A percentile compares a stretch with the other conserved stretches of the same genome.
phyloP scores from a whole-genome alignment of 305 asterid genomes.

The Caryopteris hybrid region DNA sequence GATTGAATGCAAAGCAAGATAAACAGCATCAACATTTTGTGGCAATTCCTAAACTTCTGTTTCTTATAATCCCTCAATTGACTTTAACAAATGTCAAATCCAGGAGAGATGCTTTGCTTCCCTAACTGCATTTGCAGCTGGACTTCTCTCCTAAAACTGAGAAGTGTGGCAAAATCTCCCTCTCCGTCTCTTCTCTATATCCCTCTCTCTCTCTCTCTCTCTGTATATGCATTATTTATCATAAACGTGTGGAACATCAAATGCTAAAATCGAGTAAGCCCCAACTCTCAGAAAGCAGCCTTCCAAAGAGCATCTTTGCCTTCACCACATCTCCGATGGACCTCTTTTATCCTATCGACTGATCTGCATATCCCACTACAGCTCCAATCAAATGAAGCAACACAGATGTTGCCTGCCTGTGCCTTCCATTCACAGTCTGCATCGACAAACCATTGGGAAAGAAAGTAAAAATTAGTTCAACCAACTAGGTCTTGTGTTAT shows the following conservation, averaged over 20 bases:
- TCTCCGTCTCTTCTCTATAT: slow-evolving; percentile 22
- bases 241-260: not conserved
- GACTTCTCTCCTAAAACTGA: slow-evolving; percentile 66
- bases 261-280: not conserved
- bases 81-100: not conserved
- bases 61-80: slow-evolving; percentile 15
- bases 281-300: slow-evolving; percentile 46
- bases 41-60: slow-evolving; percentile 4
- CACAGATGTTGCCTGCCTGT: slow-evolving; percentile 76
- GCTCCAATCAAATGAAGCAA: slow-evolving; percentile 90
- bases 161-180: slow-evolving; percentile 39
- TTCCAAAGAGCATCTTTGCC: slow-evolving; percentile 69
- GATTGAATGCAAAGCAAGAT: not conserved
- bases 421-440: slow-evolving; percentile 94
- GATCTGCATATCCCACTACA: slow-evolving; percentile 93
- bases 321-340: slow-evolving; percentile 83
- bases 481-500: not conserved
- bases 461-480: not conserved
- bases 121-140: slow-evolving; percentile 41
- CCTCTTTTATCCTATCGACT: slow-evolving; percentile 72
- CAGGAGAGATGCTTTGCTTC: slow-evolving; percentile 13
- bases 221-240: slow-evolving; percentile 14
- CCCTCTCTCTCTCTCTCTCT: not conserved
- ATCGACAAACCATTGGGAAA: not conserved
- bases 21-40: not conserved